Evolutionary conservation across 352 stramenopile genomes (phyloP), one percentile per base, ranked within the genome.

Genomic region (Halophytophthora polymorphica): DNA sequence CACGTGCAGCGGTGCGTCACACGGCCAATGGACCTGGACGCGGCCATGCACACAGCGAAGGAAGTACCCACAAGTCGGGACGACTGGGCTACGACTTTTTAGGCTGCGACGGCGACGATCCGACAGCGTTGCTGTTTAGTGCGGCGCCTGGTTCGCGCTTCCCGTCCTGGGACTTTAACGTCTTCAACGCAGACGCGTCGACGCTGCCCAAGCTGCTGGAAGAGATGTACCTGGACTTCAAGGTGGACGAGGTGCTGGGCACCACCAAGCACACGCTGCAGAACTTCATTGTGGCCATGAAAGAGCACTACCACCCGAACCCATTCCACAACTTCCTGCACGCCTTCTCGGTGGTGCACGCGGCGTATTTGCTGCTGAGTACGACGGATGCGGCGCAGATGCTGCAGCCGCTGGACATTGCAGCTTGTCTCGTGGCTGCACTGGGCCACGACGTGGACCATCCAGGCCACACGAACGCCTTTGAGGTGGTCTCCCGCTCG

Each of bases 251-350:
- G 25, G 71, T 89, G 7, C 51, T 91, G 14, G 56, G 77, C 15
- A 84, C 72, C 19, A 77, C 74, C 14, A 73, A 75, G 55, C 55
- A 73, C 19, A 71, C 67, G 5, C 47, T 94, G 37, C 76, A 77
- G 31, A 88, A 90, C 52, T 94, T 94, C 43, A 88, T 94, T 55
- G 64, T 82, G 40, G 77, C 71, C 7, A 82, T 90, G 51, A 88
- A 89, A 48, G 79, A 88, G 17, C 75, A 88, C 39, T 94, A 94
- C 59, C 83, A 92, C 58, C 81, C 81, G 34, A 94, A 94, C 53
- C 83, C 89, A 39, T 97, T 96, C 61, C 88, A 97, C 70, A 96
- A 96, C 72, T 97, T 93, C 55, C 41, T 88, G 53, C 90, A 97
- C 58, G 90, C 83, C 13, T 84, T 96, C 48, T 90, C 83, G 2